Conservation (phyloP, 257 asterid genomes). For the Apocynum venetum region DNA sequence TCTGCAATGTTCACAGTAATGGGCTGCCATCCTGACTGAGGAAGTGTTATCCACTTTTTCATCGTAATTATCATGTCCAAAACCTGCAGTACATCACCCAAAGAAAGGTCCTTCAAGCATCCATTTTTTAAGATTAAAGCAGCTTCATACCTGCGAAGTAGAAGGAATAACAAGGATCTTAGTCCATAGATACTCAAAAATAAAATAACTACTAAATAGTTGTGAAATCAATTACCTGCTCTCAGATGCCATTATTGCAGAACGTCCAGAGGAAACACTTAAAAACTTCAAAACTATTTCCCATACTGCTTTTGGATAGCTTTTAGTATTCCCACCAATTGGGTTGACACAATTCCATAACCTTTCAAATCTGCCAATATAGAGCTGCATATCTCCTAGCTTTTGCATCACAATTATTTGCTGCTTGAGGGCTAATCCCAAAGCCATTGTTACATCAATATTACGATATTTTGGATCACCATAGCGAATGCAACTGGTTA, state of each 20-base stretch:
- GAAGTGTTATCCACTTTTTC: constrained; percentile 39
- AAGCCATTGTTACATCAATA: constrained; percentile 39
- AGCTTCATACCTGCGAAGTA: constrained; percentile 48
- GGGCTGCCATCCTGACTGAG: constrained; percentile 43
- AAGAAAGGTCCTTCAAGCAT: constrained; percentile 36
- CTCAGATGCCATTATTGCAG: constrained; percentile 39
- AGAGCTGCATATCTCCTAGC: constrained; percentile 33
- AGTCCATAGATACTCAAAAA: not conserved
- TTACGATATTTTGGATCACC: constrained; percentile 37
- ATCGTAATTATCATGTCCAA: constrained; percentile 38
- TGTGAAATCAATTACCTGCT: constrained; percentile 38
- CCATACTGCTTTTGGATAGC: constrained; percentile 36
- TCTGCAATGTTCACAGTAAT: constrained; percentile 31
- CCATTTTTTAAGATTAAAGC: constrained; percentile 40
- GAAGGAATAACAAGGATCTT: not conserved
- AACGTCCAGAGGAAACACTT: constrained; percentile 35
- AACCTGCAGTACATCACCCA: constrained; percentile 50
- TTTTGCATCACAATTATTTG: constrained; percentile 32
- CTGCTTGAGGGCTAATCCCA: constrained; percentile 37
- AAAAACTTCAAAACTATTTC: constrained; percentile 36
- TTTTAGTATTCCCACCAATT: constrained; percentile 23
- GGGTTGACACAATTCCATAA: constrained; percentile 54
- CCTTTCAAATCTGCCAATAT: constrained; percentile 35
- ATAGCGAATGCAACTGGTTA: constrained; percentile 40
- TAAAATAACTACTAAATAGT: not conserved